phyloP scores from a whole-genome alignment of 495 filamentous ascomycete genomes.

The Parathielavia appendiculata region DNA sequence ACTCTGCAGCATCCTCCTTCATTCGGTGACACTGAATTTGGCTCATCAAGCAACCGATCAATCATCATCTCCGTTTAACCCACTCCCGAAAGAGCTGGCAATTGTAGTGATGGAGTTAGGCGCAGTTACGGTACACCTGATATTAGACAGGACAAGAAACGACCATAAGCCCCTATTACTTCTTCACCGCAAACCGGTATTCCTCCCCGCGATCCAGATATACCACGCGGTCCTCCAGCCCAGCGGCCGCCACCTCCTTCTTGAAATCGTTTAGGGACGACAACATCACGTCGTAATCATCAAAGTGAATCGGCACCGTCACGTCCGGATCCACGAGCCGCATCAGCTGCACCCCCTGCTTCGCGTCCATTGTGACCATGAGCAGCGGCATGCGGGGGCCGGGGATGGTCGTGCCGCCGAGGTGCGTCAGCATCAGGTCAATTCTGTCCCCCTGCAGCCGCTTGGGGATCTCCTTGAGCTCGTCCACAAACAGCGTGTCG shows the following conservation, averaged over 20 bases:
- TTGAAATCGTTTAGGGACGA: conserved; percentile 58
- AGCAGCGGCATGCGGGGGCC: conserved; percentile 51
- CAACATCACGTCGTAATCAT: conserved; percentile 61
- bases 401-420: conserved; percentile 64
- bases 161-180: no score
- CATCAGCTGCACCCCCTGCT: conserved; percentile 58
- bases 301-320: conserved; percentile 65
- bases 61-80: no score
- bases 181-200: conserved; percentile 50
- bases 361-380: conserved; percentile 71
- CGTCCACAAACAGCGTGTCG: conserved; percentile 62
- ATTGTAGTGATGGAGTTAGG: no score
- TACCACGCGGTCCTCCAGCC: conserved; percentile 49
- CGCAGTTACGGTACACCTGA: no score
- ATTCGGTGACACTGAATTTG: no score
- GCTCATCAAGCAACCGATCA: no score
- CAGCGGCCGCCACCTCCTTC: conserved; percentile 49
- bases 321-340: conserved; percentile 56
- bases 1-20: no score
- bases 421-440: conserved; percentile 64
- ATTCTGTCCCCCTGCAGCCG: conserved; percentile 44
- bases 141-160: no score
- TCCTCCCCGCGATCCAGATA: conserved; percentile 58
- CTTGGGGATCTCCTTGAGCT: conserved; percentile 55
- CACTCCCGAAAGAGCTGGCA: no score